Conservation (phyloP, 2,329 filamentous ascomycete species). For the Fusarium proliferatum region DNA sequence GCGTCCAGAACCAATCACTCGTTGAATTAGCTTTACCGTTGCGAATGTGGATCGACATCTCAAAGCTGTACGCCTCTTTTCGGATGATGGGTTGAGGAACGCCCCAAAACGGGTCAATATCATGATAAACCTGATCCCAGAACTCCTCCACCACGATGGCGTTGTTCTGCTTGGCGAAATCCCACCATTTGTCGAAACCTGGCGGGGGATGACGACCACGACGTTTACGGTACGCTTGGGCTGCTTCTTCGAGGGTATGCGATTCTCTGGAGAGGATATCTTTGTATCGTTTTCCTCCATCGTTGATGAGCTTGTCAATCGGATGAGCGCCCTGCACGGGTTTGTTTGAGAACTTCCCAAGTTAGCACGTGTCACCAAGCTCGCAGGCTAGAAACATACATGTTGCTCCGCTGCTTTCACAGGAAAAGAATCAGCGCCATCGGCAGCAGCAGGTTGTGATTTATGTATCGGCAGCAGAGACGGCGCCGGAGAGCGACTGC, state of each 20-base stretch:
- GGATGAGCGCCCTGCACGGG: slow-evolving; percentile 52
- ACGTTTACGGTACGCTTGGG: slow-evolving; percentile 66
- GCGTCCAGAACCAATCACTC: slow-evolving; percentile 69
- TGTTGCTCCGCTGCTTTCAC: background rate
- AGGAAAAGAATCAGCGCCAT: background rate
- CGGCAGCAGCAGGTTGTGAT: slow-evolving; percentile 2
- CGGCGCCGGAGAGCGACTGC: slow-evolving; percentile 26
- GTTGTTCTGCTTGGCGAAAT: slow-evolving; percentile 63
- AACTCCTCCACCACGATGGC: slow-evolving; percentile 71
- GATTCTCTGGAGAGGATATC: slow-evolving; percentile 57
- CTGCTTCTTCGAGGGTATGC: slow-evolving; percentile 63
- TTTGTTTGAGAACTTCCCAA: background rate
- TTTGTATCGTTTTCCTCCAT: slow-evolving; percentile 56
- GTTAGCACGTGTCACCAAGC: slow-evolving; percentile 8
- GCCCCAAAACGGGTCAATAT: slow-evolving; percentile 69
- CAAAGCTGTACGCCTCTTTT: slow-evolving; percentile 63
- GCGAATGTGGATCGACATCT: slow-evolving; percentile 71
- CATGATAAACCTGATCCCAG: slow-evolving; percentile 72
- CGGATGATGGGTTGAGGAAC: slow-evolving; percentile 60
- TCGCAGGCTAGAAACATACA: background rate
- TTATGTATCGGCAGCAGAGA: slow-evolving; percentile 10
- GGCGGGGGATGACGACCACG: slow-evolving; percentile 72
- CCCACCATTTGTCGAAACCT: slow-evolving; percentile 70
- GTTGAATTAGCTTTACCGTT: slow-evolving; percentile 61
- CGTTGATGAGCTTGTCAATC: slow-evolving; percentile 64